phyloP scores from a whole-genome alignment of 345 rosid species.

The Camelina hispida region DNA sequence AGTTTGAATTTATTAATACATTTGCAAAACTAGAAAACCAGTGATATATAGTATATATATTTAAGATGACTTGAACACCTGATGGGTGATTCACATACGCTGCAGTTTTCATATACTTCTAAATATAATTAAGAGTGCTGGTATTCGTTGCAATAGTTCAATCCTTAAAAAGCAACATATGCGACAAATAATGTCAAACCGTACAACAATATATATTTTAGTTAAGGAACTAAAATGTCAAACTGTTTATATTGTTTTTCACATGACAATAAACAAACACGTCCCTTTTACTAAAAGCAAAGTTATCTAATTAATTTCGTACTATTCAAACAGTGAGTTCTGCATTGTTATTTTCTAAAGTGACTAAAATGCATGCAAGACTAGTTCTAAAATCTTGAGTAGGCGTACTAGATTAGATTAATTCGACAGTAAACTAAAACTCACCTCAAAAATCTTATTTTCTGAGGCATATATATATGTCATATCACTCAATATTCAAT shows the following conservation, averaged over 20 bases:
- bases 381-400: slow-evolving; percentile 12
- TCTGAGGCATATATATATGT: background rate
- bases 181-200: slow-evolving; percentile 30
- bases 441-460: background rate
- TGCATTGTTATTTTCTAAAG: background rate
- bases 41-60: background rate
- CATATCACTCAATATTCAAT: background rate
- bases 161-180: slow-evolving; percentile 15
- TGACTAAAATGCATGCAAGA: slow-evolving; percentile 16
- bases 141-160: slow-evolving; percentile 28
- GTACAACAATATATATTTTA: slow-evolving; percentile 5
- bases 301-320: slow-evolving; percentile 1
- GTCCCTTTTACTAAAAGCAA: slow-evolving; percentile 12
- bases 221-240: slow-evolving; percentile 23
- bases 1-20: background rate
- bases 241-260: slow-evolving; percentile 29
- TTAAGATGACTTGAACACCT: background rate
- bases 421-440: slow-evolving; percentile 1
- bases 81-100: background rate
- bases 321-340: slow-evolving; percentile 15
- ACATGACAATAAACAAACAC: slow-evolving; percentile 23
- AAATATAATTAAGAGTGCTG: background rate
- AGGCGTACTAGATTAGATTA: background rate
- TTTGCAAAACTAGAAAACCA: background rate
- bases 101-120: background rate